Evolutionary conservation across 2,329 filamentous ascomycete species (phyloP).

Genomic region (Hypoxylon sp.): DNA sequence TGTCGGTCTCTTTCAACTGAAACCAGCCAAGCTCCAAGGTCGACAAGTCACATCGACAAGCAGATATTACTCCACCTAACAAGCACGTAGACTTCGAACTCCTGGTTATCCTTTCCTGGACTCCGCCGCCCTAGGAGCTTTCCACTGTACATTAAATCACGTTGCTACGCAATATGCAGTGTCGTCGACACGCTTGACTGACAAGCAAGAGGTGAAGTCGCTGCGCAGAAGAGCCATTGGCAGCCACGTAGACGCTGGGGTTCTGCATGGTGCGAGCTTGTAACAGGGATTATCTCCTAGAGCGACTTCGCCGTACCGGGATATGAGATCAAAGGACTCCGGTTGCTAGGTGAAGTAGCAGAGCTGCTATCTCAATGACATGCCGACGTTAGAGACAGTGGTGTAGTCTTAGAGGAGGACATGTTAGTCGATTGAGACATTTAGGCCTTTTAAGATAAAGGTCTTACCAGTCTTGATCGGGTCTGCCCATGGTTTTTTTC

Average conservation of each 20-base stretch:
- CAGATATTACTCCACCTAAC: neutral
- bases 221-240: constrained; percentile 42
- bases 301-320: constrained; percentile 9
- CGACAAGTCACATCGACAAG: constrained; percentile 8
- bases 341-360: constrained; percentile 2
- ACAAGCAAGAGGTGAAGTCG: constrained; percentile 34
- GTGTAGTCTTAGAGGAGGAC: neutral
- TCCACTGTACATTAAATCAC: constrained; percentile 35
- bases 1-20: neutral
- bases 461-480: constrained; percentile 2
- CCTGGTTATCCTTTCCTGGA: constrained; percentile 1
- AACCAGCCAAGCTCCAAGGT: neutral
- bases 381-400: neutral
- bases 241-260: constrained; percentile 34
- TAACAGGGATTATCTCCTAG: constrained; percentile 14
- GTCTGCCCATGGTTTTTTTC: neutral
- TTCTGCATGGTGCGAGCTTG: constrained; percentile 35
- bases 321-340: constrained; percentile 6
- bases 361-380: constrained; percentile 7
- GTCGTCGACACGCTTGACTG: constrained; percentile 34
- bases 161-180: constrained; percentile 34
- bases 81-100: constrained; percentile 9
- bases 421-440: neutral
- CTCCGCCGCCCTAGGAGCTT: constrained; percentile 7
- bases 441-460: neutral